Base-by-base conservation (phyloP, 139 green algal species). In the Parachlorella kessleri region DNA sequence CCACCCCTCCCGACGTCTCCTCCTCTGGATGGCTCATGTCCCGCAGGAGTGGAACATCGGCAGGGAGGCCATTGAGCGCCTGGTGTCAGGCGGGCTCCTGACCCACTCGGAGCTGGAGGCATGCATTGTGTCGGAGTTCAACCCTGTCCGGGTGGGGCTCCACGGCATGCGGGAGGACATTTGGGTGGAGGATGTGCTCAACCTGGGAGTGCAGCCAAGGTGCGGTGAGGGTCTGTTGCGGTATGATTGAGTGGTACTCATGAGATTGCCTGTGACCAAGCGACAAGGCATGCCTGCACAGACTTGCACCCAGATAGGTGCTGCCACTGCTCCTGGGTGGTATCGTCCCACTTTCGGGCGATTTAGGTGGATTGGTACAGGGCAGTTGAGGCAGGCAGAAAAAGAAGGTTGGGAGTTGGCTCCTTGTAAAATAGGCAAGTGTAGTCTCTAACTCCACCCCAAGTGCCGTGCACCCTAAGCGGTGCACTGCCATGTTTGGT, bases 181-280 rank as follows among this genome's bases (percentile, higher is more conserved):
- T 35, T 88, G 73, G 81, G 81, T 91, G 33, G 26, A 79, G 0
- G 92, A 95, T 78, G 88, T 93, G 10, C 90, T 98, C 18, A 96
- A 98, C 81, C 66, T 96, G 23, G 94, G 94, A 3, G 86, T 97
- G 21, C 84, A 63, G 18, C 91, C 92, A 4, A 70, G 77, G 75
- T 68, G 26, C 71, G 24, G 68, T 88, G 36, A 63, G 84, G 21
- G 30, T 4, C 1, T 41, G 30, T 14, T 41, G 8, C 30, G n/a
- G 9, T 8, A 8, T 41, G 33, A 28, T 33, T 14, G 8, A 28
- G n/a, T 33, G 8, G 66, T 41, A 23, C 66, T 40, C 14, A 5
- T 26, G 48, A 39, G 6, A 39, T 41, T 8, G 28, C 3, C 26
- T 63, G 55, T 28, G 21, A 73, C 7, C 39, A 28, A 28, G 36